Evolutionary conservation across 495 filamentous ascomycete genomes (phyloP).

Genomic region (Chaetomium cochliodes): DNA sequence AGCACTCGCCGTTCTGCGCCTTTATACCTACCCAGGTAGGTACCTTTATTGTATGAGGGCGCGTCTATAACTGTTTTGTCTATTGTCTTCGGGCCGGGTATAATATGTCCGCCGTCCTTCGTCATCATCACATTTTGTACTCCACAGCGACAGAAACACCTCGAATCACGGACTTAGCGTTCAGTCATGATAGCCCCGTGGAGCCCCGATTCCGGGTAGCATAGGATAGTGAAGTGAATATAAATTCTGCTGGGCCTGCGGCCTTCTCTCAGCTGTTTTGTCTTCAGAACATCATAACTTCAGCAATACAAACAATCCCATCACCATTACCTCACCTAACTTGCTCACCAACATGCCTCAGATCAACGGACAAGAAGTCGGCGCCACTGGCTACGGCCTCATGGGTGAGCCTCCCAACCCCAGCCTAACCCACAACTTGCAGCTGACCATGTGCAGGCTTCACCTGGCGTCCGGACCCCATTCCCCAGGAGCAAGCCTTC

Average conservation of each 20-base stretch:
- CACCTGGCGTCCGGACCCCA: slow-evolving; percentile 66
- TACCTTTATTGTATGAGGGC: too few relatives aligned
- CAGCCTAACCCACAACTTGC: neutral
- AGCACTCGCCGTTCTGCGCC: too few relatives aligned
- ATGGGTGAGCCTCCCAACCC: slow-evolving; percentile 44
- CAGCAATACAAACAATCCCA: neutral
- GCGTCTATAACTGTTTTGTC: too few relatives aligned
- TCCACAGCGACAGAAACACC: neutral
- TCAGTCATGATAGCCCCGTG: neutral
- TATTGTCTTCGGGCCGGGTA: neutral
- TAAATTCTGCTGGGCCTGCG: neutral
- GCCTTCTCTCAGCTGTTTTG: neutral
- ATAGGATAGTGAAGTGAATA: neutral
- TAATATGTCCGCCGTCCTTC: neutral
- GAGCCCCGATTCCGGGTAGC: neutral
- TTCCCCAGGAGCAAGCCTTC: slow-evolving; percentile 61
- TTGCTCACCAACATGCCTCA: slow-evolving; percentile 45
- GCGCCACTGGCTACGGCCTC: slow-evolving; percentile 57
- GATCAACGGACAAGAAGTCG: slow-evolving; percentile 51
- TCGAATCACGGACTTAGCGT: neutral
- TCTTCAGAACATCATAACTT: neutral
- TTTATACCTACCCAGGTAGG: too few relatives aligned
- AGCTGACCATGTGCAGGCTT: slow-evolving; percentile 51
- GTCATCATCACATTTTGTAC: neutral
- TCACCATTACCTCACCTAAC: neutral